Percentiles rank a stretch among this genome's conserved stretches.
These are phyloP conservation scores for Fusarium sp. DNA, from an alignment of 2,329 filamentous ascomycete species.

Conservation along the genomic window DNA sequence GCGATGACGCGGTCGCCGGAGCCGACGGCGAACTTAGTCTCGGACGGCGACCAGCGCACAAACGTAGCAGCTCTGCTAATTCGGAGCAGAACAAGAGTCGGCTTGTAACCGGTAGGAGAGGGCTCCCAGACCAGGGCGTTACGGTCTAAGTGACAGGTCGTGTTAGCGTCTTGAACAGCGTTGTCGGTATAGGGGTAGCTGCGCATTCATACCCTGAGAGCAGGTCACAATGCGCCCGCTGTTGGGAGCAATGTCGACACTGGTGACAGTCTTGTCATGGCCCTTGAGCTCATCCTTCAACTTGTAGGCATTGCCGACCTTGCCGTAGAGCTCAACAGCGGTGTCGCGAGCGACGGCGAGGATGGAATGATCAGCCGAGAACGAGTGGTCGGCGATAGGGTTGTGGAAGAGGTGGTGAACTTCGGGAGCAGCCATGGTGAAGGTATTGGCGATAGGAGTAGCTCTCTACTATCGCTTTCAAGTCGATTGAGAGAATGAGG, in stretches of 20 bases:
- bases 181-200: not conserved
- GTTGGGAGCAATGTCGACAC: slow-evolving; percentile 92
- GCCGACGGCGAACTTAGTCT: slow-evolving; percentile 97
- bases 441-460: slow-evolving; percentile 61
- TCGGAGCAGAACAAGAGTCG: slow-evolving; percentile 93
- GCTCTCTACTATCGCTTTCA: slow-evolving; percentile 92
- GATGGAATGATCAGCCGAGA: slow-evolving; percentile 89
- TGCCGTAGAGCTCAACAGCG: slow-evolving; percentile 87
- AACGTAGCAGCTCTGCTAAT: slow-evolving; percentile 98
- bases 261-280: slow-evolving; percentile 96
- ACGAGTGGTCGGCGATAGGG: slow-evolving; percentile 97
- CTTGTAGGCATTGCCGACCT: slow-evolving; percentile 78
- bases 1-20: slow-evolving; percentile 96
- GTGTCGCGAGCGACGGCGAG: slow-evolving; percentile 93
- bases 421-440: slow-evolving; percentile 84
- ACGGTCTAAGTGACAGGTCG: slow-evolving; percentile 71
- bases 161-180: slow-evolving; percentile 13
- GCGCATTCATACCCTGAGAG: slow-evolving; percentile 78
- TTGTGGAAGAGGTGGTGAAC: slow-evolving; percentile 97
- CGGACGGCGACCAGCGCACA: slow-evolving; percentile 95
- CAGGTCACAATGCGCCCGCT: slow-evolving; percentile 97
- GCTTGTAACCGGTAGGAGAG: slow-evolving; percentile 92
- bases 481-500: slow-evolving; percentile 29
- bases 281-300: slow-evolving; percentile 94
- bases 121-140: slow-evolving; percentile 99